Conservation (phyloP, 2,329 filamentous ascomycete species). For the Zymoseptoria pseudotritici region DNA sequence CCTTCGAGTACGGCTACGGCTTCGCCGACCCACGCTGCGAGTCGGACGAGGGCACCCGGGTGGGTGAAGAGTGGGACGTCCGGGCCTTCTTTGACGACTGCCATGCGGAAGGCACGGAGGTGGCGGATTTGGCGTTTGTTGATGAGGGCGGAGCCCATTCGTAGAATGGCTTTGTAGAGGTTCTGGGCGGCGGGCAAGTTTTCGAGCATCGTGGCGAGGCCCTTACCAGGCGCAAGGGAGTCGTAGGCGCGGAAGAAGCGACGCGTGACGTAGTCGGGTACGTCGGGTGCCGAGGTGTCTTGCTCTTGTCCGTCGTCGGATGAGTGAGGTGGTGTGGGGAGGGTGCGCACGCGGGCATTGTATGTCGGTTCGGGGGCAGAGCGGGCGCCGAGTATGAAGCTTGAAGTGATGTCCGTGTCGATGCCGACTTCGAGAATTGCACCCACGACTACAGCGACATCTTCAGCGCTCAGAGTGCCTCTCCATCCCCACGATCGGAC, state of each 20-base stretch:
- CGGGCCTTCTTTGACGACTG: constrained; percentile 88
- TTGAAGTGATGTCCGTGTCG: constrained; percentile 14
- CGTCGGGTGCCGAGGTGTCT: constrained; percentile 19
- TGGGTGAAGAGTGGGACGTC: constrained; percentile 89
- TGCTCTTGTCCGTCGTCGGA: constrained; percentile 24
- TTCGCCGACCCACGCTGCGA: constrained; percentile 90
- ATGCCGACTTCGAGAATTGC: constrained; percentile 83
- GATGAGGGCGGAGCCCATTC: constrained; percentile 82
- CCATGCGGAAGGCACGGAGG: constrained; percentile 86
- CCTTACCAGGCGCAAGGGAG: constrained; percentile 42
- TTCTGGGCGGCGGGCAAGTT: constrained; percentile 79
- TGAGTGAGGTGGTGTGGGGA: constrained; percentile 29
- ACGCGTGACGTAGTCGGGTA: constrained; percentile 40
- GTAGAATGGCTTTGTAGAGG: constrained; percentile 84
- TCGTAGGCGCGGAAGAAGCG: constrained; percentile 56
- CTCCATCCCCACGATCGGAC: constrained; percentile 97
- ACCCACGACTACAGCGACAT: constrained; percentile 87
- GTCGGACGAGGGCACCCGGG: constrained; percentile 83
- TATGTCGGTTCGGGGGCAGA: constrained; percentile 18
- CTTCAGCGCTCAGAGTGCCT: constrained; percentile 83
- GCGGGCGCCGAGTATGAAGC: constrained; percentile 9
- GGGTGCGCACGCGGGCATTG: constrained; percentile 21
- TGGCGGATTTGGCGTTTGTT: constrained; percentile 93
- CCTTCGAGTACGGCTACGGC: constrained; percentile 84
- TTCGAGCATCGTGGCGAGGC: constrained; percentile 67